phyloP scores from a whole-genome alignment of 1,284 basidiomycete genomes.

The Sanghuangporus sanghuang region DNA sequence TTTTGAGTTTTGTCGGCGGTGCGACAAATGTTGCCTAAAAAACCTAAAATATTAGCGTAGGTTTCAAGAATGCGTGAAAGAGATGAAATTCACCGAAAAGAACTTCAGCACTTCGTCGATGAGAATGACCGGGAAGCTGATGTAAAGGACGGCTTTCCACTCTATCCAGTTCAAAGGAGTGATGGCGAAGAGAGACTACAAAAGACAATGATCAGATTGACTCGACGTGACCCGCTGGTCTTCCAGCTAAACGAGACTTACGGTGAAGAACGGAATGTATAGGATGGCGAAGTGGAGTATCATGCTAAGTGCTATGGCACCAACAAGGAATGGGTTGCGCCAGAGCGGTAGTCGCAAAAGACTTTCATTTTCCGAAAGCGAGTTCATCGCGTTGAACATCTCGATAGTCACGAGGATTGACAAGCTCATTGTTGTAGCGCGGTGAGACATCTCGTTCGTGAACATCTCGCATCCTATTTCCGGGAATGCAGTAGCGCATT shows the following conservation, averaged over 20 bases:
- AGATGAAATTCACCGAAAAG: constrained; percentile 51
- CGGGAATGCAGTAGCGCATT: constrained; percentile 78
- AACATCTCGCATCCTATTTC: constrained; percentile 95
- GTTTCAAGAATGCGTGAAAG: background rate
- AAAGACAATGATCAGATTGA: constrained; percentile 4
- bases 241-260: constrained; percentile 34
- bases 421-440: constrained; percentile 93
- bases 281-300: constrained; percentile 89
- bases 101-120: constrained; percentile 93
- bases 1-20: constrained; percentile 29
- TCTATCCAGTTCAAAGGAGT: constrained; percentile 87
- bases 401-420: constrained; percentile 93
- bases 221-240: constrained; percentile 7
- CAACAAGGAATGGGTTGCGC: constrained; percentile 91
- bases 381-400: constrained; percentile 99
- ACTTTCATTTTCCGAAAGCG: constrained; percentile 96
- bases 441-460: constrained; percentile 74
- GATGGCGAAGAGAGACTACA: constrained; percentile 84
- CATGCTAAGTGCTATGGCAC: constrained; percentile 86
- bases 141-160: constrained; percentile 91
- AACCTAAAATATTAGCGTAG: background rate
- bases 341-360: constrained; percentile 85
- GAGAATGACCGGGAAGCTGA: constrained; percentile 85
- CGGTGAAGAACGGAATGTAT: constrained; percentile 92
- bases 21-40: constrained; percentile 33